These are phyloP conservation scores for Nakazawaea anatomiae DNA, from an alignment of 805 yeast species.

Conservation along the genomic window DNA sequence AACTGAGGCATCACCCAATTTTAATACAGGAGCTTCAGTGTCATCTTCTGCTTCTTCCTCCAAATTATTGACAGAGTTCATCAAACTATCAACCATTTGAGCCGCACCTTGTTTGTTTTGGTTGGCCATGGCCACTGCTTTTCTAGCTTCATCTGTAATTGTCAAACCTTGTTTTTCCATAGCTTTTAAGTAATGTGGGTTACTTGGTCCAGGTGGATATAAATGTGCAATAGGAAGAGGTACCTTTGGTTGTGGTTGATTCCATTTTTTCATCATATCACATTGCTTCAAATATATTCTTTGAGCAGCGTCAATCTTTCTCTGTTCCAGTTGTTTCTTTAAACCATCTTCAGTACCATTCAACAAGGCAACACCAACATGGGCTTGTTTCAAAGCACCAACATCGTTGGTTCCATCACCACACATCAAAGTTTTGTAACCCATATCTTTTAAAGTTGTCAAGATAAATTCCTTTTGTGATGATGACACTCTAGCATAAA, in stretches of 20 bases:
- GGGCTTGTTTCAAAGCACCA: constrained; percentile 98
- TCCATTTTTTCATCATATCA: constrained; percentile 74
- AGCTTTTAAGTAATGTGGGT: constrained; percentile 84
- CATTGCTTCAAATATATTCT: constrained; percentile 81
- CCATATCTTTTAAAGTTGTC: constrained; percentile 75
- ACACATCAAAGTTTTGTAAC: constrained; percentile 95
- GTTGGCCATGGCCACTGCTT: constrained; percentile 50
- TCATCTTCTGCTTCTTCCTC: constrained; percentile 68
- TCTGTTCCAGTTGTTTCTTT: constrained; percentile 80
- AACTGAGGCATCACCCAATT: constrained; percentile 97
- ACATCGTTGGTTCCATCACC: constrained; percentile 99
- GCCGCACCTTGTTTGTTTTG: constrained; percentile 30
- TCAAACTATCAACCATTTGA: constrained; percentile 57
- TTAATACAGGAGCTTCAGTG: constrained; percentile 90
- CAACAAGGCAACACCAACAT: constrained; percentile 94
- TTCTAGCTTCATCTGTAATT: constrained; percentile 68
- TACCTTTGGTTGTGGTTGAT: constrained; percentile 74
- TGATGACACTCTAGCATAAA: constrained; percentile 97
- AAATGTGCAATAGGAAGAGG: constrained; percentile 88
- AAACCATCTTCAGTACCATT: constrained; percentile 95
- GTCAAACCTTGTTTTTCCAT: constrained; percentile 78
- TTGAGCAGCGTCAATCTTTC: constrained; percentile 57
- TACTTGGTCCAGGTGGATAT: constrained; percentile 91
- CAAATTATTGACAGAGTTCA: constrained; percentile 45
- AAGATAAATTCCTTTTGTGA: constrained; percentile 89